Conservation (phyloP, 2,329 filamentous ascomycete species). For the Dothistroma pini region DNA sequence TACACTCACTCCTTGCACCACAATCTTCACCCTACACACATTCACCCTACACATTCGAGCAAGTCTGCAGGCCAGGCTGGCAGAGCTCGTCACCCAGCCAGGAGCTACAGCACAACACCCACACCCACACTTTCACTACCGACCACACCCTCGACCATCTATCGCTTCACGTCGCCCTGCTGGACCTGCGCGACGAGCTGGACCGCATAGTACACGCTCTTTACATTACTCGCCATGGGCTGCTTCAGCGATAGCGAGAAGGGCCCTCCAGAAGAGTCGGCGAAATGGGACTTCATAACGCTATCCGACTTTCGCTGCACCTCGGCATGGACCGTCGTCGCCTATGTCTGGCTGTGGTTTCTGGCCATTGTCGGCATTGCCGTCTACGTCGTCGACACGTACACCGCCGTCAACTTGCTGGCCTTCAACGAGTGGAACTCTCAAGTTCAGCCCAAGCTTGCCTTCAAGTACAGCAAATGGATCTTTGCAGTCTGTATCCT, state of each 20-base stretch:
- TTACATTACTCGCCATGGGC: slow-evolving; percentile 29
- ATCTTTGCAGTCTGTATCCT: slow-evolving; percentile 93
- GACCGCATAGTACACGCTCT: not conserved
- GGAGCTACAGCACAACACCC: not conserved
- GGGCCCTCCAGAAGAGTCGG: slow-evolving; percentile 42
- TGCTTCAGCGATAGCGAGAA: slow-evolving; percentile 37
- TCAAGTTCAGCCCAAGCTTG: slow-evolving; percentile 72
- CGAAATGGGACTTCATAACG: slow-evolving; percentile 85
- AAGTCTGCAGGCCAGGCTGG: slow-evolving; percentile 23
- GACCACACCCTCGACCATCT: not conserved
- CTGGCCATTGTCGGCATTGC: slow-evolving; percentile 73
- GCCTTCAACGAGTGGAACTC: slow-evolving; percentile 87
- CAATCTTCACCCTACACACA: slow-evolving; percentile 3
- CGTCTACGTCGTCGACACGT: slow-evolving; percentile 86
- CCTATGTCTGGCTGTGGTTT: slow-evolving; percentile 81
- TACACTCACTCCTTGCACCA: slow-evolving; percentile 8
- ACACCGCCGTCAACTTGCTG: slow-evolving; percentile 87
- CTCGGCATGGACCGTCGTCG: slow-evolving; percentile 71
- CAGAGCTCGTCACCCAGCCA: not conserved
- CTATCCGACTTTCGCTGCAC: slow-evolving; percentile 74
- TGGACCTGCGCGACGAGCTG: slow-evolving; percentile 12
- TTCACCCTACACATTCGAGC: not conserved
- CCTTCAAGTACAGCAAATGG: slow-evolving; percentile 80
- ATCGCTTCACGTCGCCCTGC: slow-evolving; percentile 10
- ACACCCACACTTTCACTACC: slow-evolving; percentile 6